These are phyloP conservation scores for Penicillium manginii DNA, from an alignment of 495 filamentous ascomycete species.

Conservation along the genomic window DNA sequence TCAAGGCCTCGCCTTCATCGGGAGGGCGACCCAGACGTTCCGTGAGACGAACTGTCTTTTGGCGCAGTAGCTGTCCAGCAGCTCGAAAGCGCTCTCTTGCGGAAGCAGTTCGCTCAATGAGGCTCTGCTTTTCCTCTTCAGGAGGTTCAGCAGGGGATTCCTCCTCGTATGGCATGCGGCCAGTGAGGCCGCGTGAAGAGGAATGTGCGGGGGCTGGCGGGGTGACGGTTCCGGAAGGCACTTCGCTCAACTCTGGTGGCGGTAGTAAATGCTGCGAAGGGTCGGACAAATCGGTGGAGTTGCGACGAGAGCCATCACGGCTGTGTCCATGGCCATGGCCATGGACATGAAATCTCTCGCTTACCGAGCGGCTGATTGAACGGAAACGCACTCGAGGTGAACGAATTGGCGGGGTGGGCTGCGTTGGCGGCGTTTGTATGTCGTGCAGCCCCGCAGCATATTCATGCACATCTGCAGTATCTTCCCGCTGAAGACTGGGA, in stretches of 20 bases:
- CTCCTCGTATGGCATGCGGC: slow-evolving; percentile 9
- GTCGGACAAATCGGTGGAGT: slow-evolving; percentile 15
- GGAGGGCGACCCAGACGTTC: slow-evolving; percentile 45
- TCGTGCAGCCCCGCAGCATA: slow-evolving; percentile 19
- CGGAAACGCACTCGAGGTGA: slow-evolving; percentile 32
- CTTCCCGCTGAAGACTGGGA: slow-evolving; percentile 23
- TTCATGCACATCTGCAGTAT: slow-evolving; percentile 21
- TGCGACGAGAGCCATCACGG: slow-evolving; percentile 4
- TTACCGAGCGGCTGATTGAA: slow-evolving; percentile 24
- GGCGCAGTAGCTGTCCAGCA: slow-evolving; percentile 40
- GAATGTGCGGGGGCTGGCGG: slow-evolving; percentile 32
- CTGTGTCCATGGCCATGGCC: not conserved
- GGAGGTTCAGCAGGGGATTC: not conserved
- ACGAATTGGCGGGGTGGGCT: slow-evolving; percentile 8
- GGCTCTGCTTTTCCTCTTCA: slow-evolving; percentile 22
- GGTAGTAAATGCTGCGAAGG: slow-evolving; percentile 20
- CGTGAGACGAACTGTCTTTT: slow-evolving; percentile 37
- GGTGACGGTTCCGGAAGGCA: slow-evolving; percentile 32
- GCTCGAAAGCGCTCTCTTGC: slow-evolving; percentile 35
- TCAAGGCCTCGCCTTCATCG: slow-evolving; percentile 44
- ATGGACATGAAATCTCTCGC: slow-evolving; percentile 13
- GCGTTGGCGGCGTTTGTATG: slow-evolving; percentile 6
- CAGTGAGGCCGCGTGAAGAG: slow-evolving; percentile 17
- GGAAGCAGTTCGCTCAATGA: slow-evolving; percentile 23
- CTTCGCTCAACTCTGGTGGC: slow-evolving; percentile 19